Evolutionary conservation across 352 stramenopile species (phyloP), one percentile per base, ranked within the genome.

Genomic region (Pythium chondricola): DNA sequence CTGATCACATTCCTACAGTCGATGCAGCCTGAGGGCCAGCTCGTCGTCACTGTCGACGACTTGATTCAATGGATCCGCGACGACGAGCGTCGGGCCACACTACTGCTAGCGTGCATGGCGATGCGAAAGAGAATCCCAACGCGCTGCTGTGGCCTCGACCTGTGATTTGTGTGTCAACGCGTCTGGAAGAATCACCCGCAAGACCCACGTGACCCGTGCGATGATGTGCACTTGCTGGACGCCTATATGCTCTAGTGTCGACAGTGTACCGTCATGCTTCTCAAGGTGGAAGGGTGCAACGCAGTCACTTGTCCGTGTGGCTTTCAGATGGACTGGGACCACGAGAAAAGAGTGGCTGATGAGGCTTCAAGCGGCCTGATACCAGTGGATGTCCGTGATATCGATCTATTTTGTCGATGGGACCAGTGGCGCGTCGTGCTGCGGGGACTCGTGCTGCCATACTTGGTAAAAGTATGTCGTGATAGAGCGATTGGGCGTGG

Each of bases 381-480:
- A 2, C 58, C 58, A 4, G 58, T 76, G 18, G 65, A 76, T 20
- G 32, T 56, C 0, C 66, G 65, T 43, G 65, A 79, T 40, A 29
- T 52, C 24, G 50, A 56, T 0, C 17, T 48, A 17, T 70, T 54
- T 26, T 2, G 31, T 6, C n/a, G 1, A 8, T 76, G 63, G 67
- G n/a, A 48, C 6, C 2, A 25, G 22, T 57, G 49, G 49, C 31
- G 41, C 0, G 2, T 9, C 10, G 24, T n/a, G n/a, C n/a, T n/a
- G n/a, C n/a, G n/a, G n/a, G n/a, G n/a, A n/a, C n/a, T n/a, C n/a
- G n/a, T n/a, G n/a, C n/a, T n/a, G n/a, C n/a, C n/a, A n/a, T n/a
- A n/a, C n/a, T n/a, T n/a, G n/a, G n/a, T n/a, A n/a, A n/a, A n/a
- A n/a, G n/a, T n/a, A n/a, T n/a, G n/a, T n/a, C n/a, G n/a, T n/a